Base-by-base conservation (phyloP, 208 protist genomes). In the Herpetomonas muscarum region DNA sequence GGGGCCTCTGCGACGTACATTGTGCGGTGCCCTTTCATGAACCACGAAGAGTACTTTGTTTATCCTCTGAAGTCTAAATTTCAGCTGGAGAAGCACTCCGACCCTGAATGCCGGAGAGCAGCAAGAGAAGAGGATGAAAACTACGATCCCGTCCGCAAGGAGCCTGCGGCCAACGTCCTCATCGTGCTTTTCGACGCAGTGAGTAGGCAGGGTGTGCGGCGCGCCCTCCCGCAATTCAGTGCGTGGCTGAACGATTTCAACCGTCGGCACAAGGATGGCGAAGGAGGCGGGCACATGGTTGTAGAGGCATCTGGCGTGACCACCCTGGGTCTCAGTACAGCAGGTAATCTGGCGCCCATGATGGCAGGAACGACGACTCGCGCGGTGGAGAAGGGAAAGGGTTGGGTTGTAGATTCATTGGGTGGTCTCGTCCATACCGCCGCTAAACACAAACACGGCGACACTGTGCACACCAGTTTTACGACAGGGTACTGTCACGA, bases 111-210 rank as follows among this genome's bases (percentile, higher is more conserved):
- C 45, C 12, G 25, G 19, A 1, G 6, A 47, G 9, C n/a, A 58
- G 1, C 37, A 52, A 22, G 12, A 9, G 41, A n/a, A 9, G 19
- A 3, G 1, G 1, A 19, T 32, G 26, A 37, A 21, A 28, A 17
- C 6, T 0, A 31, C 34, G 17, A 19, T 19, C 3, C 3, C 25
- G 15, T 25, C 24, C 12, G 32, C 24, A 17, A 55, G 21, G 61
- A 70, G 39, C 83, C 83, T 3, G 49, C 72, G 2, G 71, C 53
- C 17, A 87, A 74, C 39, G 64, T 87, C 29, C 63, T 90, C 13
- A 31, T 85, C 0, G 28, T 90, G 19, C 17, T 87, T 22, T 61
- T 90, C 47, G 83, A 86, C 66, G 55, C 83, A 0, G 67, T 84
- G 28, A 86, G 83, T 44, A 75, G 83, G 19, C 69, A 77, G 44